phyloP scores from a whole-genome alignment of 108 stramenopile genomes.

The Nannochloropsis gaditana region DNA sequence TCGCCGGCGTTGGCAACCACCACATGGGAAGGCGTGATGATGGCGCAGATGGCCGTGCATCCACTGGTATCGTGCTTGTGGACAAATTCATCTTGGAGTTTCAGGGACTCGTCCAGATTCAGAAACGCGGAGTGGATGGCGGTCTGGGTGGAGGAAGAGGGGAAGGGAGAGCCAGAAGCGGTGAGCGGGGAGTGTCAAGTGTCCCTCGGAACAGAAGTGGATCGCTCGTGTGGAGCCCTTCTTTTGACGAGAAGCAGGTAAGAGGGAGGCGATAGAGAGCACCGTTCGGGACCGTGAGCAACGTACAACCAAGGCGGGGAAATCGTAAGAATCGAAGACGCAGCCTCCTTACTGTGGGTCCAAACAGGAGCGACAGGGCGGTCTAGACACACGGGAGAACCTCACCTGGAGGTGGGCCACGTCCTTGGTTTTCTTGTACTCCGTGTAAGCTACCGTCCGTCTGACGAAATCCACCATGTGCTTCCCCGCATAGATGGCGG shows the following conservation, averaged over 20 bases:
- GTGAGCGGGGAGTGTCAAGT: neutral
- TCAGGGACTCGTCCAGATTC: conserved; percentile 27
- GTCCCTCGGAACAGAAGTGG: too few relatives aligned
- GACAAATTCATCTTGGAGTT: neutral
- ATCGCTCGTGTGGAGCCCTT: too few relatives aligned
- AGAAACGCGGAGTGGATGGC: conserved; percentile 43
- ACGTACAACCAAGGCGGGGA: too few relatives aligned
- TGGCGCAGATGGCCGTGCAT: conserved; percentile 40
- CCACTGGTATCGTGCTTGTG: conserved; percentile 41
- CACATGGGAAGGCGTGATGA: conserved; percentile 51
- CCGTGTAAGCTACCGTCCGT: conserved; percentile 29
- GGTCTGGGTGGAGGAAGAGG: neutral
- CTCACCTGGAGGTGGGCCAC: conserved; percentile 40
- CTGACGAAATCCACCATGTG: conserved; percentile 41
- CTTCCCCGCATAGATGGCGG: conserved; percentile 30
- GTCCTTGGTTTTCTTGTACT: conserved; percentile 36
- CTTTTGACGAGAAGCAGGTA: too few relatives aligned
- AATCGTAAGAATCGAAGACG: too few relatives aligned
- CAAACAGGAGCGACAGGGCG: neutral
- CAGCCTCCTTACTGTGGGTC: too few relatives aligned
- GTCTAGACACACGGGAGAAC: neutral
- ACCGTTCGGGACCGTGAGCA: too few relatives aligned
- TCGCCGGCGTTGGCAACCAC: conserved; percentile 54
- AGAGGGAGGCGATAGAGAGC: too few relatives aligned
- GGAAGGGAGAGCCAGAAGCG: neutral